Evolutionary conservation across 345 rosid species (phyloP).

Genomic region (Erucastrum elatum): DNA sequence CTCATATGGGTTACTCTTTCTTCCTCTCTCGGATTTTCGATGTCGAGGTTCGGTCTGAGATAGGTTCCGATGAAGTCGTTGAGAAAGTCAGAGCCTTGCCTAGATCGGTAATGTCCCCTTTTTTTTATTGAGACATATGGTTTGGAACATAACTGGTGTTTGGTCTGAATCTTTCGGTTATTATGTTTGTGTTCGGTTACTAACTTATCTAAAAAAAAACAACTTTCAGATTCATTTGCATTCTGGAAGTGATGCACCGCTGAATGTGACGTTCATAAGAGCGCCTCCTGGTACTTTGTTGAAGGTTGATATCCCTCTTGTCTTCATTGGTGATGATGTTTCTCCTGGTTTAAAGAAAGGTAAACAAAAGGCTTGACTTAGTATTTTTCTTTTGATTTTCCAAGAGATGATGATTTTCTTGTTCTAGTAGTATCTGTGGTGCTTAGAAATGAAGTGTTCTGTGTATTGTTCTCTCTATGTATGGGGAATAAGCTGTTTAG

Average conservation of each 20-base stretch:
- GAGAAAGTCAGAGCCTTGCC: slow-evolving; percentile 89
- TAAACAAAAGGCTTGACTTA: slow-evolving; percentile 13
- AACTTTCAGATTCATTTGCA: slow-evolving; percentile 74
- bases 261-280: slow-evolving; percentile 85
- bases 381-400: slow-evolving; percentile 38
- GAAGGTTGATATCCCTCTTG: slow-evolving; percentile 87
- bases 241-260: slow-evolving; percentile 69
- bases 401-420: not conserved
- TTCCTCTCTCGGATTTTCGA: slow-evolving; percentile 81
- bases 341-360: slow-evolving; percentile 97
- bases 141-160: not conserved
- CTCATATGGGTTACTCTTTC: slow-evolving; percentile 68
- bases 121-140: not conserved
- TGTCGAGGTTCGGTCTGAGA: slow-evolving; percentile 74
- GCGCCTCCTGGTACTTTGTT: slow-evolving; percentile 73
- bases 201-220: not conserved
- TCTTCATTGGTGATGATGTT: slow-evolving; percentile 80
- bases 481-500: not conserved
- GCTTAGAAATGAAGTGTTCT: no score
- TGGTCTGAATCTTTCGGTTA: not conserved
- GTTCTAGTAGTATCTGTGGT: no score
- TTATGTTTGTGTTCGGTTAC: not conserved
- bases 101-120: slow-evolving; percentile 51
- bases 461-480: no score
- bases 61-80: slow-evolving; percentile 56